Evolutionary conservation across 2,329 filamentous ascomycete genomes (phyloP), one percentile per base, ranked within the genome.

Genomic region (Metarhizium sp.): DNA sequence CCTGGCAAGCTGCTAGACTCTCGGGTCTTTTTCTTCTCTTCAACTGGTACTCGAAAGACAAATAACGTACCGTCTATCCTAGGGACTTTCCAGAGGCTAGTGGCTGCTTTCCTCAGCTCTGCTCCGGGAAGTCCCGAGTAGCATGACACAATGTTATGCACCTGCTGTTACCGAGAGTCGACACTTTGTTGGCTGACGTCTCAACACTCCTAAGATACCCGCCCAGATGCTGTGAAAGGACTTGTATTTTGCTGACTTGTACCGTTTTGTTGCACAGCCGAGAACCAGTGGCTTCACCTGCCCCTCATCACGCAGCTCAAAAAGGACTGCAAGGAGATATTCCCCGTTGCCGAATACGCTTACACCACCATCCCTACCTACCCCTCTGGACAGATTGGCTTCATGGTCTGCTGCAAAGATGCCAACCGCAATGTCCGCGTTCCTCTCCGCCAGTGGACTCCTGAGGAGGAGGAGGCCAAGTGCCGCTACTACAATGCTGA

Each of bases 381-480:
- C 81, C 94, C 94, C 63, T 95, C 90, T 56, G 94, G 94, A 71
- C 94, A 99, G 80, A 99, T 99, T 69, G 94, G 94, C 71, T 99
- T 99, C 86, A 96, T 99, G 92, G 90, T 99, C 70, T 97, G 94
- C 86, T 89, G 82, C 86, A 97, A 99, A 85, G 92, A 97, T 71
- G 78, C 85, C 71, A 84, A 75, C 69, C 84, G 86, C 72, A 82
- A 99, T 75, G 82, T 97, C 70, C 90, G 82, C 73, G 88, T 86
- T 75, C 94, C 94, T 54, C 69, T 96, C 59, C 87, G 94, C 69
- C 79, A 75, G 66, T 95, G 91, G 87, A 79, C 84, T 60, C 71
- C 80, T 61, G 92, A 95, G 75, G 91, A 97, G 76, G 94, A 99
- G 82, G 86, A 90, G 69, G 86, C 90, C 74, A 79, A 92, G 66